phyloP scores from a whole-genome alignment of 306 rosid species.

The Dryas octopetala region DNA sequence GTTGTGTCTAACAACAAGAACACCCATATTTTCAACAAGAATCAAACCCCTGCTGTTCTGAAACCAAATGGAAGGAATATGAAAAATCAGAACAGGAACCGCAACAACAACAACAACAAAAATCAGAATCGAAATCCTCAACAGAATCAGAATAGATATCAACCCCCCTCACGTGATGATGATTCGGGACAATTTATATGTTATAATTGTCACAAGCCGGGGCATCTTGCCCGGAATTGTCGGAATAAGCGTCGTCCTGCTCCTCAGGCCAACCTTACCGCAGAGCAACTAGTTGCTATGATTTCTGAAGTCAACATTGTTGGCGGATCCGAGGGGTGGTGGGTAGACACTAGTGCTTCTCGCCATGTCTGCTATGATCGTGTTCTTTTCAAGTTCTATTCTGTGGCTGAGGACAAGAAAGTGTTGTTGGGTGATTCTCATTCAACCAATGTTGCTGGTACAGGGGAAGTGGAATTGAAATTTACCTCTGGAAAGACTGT shows the following conservation, averaged over 20 bases:
- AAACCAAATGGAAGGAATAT: too few relatives aligned
- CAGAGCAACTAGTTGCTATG: too few relatives aligned
- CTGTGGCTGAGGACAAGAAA: not conserved
- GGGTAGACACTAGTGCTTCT: not conserved
- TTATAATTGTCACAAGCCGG: not conserved
- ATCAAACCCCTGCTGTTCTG: too few relatives aligned
- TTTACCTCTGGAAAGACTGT: not conserved
- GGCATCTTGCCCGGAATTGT: not conserved
- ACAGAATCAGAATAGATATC: too few relatives aligned
- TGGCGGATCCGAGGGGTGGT: not conserved
- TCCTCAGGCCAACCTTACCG: too few relatives aligned
- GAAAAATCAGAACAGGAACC: too few relatives aligned
- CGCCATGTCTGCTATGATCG: not conserved
- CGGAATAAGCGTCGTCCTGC: too few relatives aligned
- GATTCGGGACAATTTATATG: not conserved
- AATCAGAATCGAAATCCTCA: too few relatives aligned
- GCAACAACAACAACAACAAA: too few relatives aligned
- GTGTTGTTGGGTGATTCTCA: not conserved
- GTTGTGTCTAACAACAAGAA: too few relatives aligned
- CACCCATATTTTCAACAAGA: too few relatives aligned
- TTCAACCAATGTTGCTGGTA: not conserved
- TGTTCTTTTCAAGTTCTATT: not conserved
- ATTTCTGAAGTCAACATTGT: not conserved
- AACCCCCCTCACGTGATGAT: too few relatives aligned
- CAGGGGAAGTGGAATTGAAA: not conserved